A percentile compares a stretch with the other conserved stretches of the same genome.
phyloP scores from a whole-genome alignment of 2,329 filamentous ascomycete species.

The Cladosporium sp. region DNA sequence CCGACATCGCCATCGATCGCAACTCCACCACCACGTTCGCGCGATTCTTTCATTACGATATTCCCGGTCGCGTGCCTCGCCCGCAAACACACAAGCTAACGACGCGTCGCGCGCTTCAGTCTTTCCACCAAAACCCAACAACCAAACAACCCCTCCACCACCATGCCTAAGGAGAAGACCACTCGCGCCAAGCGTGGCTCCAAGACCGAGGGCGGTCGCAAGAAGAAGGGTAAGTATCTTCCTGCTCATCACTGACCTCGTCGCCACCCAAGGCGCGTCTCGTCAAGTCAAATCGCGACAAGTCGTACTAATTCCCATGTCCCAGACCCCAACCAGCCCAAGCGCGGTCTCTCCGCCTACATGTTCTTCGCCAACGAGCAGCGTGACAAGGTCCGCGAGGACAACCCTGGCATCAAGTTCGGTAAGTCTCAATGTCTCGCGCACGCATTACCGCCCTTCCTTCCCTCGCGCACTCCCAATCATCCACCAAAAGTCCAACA shows the following conservation, averaged over 20 bases:
- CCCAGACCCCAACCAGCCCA: slow-evolving; percentile 91
- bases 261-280: not conserved
- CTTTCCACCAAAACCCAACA: slow-evolving; percentile 8
- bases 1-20: slow-evolving; percentile 7
- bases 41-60: not conserved
- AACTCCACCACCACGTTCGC: slow-evolving; percentile 6
- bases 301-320: too few relatives aligned
- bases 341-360: slow-evolving; percentile 98
- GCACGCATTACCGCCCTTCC: too few relatives aligned
- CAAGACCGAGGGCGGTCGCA: slow-evolving; percentile 52
- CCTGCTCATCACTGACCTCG: slow-evolving; percentile 1
- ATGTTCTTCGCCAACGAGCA: slow-evolving; percentile 99
- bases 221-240: slow-evolving; percentile 62
- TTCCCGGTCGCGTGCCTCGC: slow-evolving; percentile 1
- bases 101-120: slow-evolving; percentile 8
- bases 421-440: slow-evolving; percentile 47
- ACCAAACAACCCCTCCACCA: slow-evolving; percentile 30
- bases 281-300: not conserved
- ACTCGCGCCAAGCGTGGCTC: slow-evolving; percentile 46
- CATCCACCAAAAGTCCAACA: not conserved
- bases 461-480: not conserved
- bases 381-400: slow-evolving; percentile 94
- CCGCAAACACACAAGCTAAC: slow-evolving; percentile 1
- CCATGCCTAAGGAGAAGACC: slow-evolving; percentile 65
- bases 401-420: slow-evolving; percentile 97